Evolutionary conservation across 164 flowering plant genomes (phyloP).

Genomic region (Vitis rupestris): DNA sequence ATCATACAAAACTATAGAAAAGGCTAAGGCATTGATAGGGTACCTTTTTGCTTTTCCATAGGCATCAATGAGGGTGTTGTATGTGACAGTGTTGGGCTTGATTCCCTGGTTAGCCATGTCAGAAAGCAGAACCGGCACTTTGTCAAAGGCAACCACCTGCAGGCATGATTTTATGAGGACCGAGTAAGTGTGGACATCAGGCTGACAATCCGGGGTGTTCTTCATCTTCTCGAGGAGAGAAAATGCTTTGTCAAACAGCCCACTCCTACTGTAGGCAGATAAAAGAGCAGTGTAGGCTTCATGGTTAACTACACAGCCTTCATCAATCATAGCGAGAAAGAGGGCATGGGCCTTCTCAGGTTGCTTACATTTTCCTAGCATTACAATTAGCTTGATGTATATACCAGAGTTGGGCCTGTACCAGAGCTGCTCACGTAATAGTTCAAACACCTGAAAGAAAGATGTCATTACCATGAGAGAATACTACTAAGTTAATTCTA

Average conservation of each 20-base stretch:
- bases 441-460: conserved; percentile 75
- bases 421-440: conserved; percentile 89
- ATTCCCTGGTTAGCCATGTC: conserved; percentile 71
- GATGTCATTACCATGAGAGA: not conserved
- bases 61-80: conserved; percentile 90
- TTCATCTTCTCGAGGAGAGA: conserved; percentile 79
- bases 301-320: conserved; percentile 65
- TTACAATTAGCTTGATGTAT: conserved; percentile 84
- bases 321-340: conserved; percentile 80
- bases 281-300: conserved; percentile 89
- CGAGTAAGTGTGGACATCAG: conserved; percentile 84
- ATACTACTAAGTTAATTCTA: too few relatives aligned
- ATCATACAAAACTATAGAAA: conserved; percentile 3
- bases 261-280: conserved; percentile 87
- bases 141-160: conserved; percentile 61
- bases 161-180: conserved; percentile 90
- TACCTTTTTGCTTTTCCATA: conserved; percentile 89
- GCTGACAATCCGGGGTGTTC: conserved; percentile 55
- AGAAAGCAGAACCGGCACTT: conserved; percentile 55
- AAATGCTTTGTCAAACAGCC: conserved; percentile 69
- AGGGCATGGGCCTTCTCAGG: conserved; percentile 73
- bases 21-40: not conserved
- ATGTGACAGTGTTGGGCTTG: conserved; percentile 75
- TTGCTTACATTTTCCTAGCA: conserved; percentile 98
- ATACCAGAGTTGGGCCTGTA: conserved; percentile 76